These are phyloP conservation scores for Mediolabrus comicus DNA, from an alignment of 108 stramenopile genomes.

Conservation along the genomic window DNA sequence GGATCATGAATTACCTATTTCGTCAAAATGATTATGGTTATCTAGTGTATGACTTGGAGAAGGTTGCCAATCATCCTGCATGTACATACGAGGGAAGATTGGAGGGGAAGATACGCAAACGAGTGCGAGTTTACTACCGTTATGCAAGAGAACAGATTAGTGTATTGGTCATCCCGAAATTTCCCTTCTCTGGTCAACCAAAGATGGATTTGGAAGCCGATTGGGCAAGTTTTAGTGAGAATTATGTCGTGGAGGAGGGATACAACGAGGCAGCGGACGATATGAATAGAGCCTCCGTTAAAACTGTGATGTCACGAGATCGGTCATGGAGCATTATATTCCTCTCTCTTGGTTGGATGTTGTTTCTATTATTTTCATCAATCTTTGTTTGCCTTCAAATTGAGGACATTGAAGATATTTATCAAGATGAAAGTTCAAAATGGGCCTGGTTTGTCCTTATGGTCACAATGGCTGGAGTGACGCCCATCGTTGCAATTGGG, in stretches of 20 bases:
- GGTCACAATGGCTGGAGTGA: constrained; percentile 29
- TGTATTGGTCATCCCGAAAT: constrained; percentile 53
- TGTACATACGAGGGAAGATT: constrained; percentile 21
- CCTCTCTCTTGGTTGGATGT: constrained; percentile 48
- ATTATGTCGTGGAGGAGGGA: constrained; percentile 16
- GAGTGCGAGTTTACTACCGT: constrained; percentile 62
- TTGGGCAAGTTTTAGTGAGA: constrained; percentile 44
- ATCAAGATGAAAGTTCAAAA: constrained; percentile 29
- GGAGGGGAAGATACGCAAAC: constrained; percentile 48
- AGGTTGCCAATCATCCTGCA: constrained; percentile 49
- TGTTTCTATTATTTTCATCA: constrained; percentile 45
- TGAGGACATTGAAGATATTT: constrained; percentile 24
- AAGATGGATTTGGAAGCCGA: constrained; percentile 76
- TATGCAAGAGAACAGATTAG: constrained; percentile 63
- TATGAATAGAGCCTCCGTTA: not conserved
- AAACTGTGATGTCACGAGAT: constrained; percentile 14
- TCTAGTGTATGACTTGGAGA: constrained; percentile 44
- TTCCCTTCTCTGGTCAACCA: constrained; percentile 66
- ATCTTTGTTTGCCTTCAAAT: constrained; percentile 51
- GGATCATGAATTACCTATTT: constrained; percentile 20
- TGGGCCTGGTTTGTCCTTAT: constrained; percentile 33
- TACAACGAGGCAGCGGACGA: constrained; percentile 6
- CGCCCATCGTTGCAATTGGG: constrained; percentile 36
- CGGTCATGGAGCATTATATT: constrained; percentile 27
- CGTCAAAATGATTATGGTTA: constrained; percentile 49